Conservation (phyloP, 176 grass and related monocot species). For the Phyllostachys edulis region DNA sequence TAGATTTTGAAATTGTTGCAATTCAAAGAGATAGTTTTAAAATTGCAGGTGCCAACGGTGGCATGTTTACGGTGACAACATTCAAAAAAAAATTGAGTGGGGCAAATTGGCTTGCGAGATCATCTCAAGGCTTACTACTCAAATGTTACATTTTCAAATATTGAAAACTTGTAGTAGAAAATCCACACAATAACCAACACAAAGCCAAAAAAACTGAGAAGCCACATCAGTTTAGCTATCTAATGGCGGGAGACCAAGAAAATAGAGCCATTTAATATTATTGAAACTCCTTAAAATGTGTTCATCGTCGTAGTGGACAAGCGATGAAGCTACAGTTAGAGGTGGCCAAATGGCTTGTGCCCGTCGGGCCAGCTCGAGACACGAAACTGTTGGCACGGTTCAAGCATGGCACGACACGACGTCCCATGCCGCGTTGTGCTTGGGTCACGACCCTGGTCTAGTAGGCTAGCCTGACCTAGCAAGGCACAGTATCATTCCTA, state of each 20-base stretch:
- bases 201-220: neutral
- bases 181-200: neutral
- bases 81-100: neutral
- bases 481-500: no score
- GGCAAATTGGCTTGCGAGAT: neutral
- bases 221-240: neutral
- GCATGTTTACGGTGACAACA: neutral
- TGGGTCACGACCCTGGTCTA: no score
- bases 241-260: neutral
- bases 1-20: neutral
- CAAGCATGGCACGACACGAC: no score
- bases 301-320: neutral
- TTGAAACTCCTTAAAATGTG: neutral
- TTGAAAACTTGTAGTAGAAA: neutral
- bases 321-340: neutral
- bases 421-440: no score
- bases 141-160: neutral
- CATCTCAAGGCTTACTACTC: neutral
- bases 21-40: neutral
- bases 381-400: no score
- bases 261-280: neutral
- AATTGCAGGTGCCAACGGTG: neutral
- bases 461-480: fast-evolving
- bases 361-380: no score
- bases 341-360: no score